Evolutionary conservation across 1,139 yeast species (phyloP).

Genomic region (Yamadazyma diddensiae): DNA sequence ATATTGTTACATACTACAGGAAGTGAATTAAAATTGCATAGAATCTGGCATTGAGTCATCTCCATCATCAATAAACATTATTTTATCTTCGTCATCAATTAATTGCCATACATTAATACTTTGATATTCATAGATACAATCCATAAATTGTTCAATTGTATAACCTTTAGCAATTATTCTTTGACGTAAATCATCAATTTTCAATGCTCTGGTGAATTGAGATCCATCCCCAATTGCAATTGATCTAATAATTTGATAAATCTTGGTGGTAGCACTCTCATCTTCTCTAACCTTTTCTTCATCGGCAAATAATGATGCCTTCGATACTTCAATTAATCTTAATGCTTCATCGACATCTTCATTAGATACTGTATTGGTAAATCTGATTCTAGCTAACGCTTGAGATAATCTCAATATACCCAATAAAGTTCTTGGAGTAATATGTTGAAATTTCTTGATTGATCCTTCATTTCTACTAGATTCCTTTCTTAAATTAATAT

Average conservation of each 20-base stretch:
- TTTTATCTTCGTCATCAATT: slow-evolving; percentile 61
- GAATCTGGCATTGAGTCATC: slow-evolving; percentile 7
- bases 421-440: slow-evolving; percentile 91
- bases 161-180: slow-evolving; percentile 82
- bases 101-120: slow-evolving; percentile 75
- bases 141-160: slow-evolving; percentile 73
- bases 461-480: slow-evolving; percentile 78
- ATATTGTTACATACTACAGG: too few species aligned
- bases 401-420: slow-evolving; percentile 92
- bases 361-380: slow-evolving; percentile 63
- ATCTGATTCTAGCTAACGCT: slow-evolving; percentile 88
- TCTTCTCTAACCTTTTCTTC: slow-evolving; percentile 51
- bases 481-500: slow-evolving; percentile 90
- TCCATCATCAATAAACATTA: slow-evolving; percentile 37
- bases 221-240: slow-evolving; percentile 50
- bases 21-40: slow-evolving; percentile 7
- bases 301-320: slow-evolving; percentile 68
- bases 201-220: slow-evolving; percentile 37
- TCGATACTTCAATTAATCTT: slow-evolving; percentile 80
- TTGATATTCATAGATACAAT: slow-evolving; percentile 73
- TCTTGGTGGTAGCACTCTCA: slow-evolving; percentile 52
- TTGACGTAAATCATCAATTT: slow-evolving; percentile 59
- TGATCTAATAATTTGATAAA: slow-evolving; percentile 57
- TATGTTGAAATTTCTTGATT: slow-evolving; percentile 75
- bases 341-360: slow-evolving; percentile 96